Evolutionary conservation across 139 green algal species (phyloP), one percentile per base, ranked within the genome.

Genomic region (Nannochloris sp.): DNA sequence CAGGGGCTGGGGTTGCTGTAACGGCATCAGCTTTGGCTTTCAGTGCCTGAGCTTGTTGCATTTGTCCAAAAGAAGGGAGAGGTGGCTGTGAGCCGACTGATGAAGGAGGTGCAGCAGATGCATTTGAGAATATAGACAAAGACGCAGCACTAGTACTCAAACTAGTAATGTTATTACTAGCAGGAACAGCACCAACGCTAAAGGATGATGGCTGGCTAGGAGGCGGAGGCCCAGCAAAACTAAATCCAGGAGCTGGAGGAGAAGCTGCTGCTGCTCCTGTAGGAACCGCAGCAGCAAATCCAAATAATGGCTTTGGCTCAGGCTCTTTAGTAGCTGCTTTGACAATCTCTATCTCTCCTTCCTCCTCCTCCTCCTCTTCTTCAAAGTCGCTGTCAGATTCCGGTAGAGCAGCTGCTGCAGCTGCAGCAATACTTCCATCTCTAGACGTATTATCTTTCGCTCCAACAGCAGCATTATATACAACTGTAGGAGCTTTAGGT

Each of bases 321-420:
- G 25, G 55, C 13, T 23, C 13, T 5, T 5, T 3, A 4, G 47
- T 37, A 3, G 14, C n/a, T 9, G 25, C 19, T 7, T 46, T 8
- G n/a, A 13, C 55, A 8, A 37, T 25, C 6, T 4, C 46, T 7
- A 27, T 37, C 46, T 63, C 23, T 8, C 14, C 32, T 5, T 54
- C 54, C 27, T n/a, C 30, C 2, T 35, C 27, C 3, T 35, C 31
- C 32, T 39, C 25, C 29, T 39, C 31, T 23, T 4, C n/a, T 15
- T n/a, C 25, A 55, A 64, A 36, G 48, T 73, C 8, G 34, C 62
- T 12, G 37, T 54, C 47, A 72, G 36, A 37, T 74, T 38, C 30
- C 54, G 68, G 14, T 38, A 37, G 19, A 46, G 6, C 53, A 45
- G n/a, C 34, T 67, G 60, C 3, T 24, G 19, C 19, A 34, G 23